Conservation (phyloP, 495 filamentous ascomycete genomes). For the Parmelia sp. region DNA sequence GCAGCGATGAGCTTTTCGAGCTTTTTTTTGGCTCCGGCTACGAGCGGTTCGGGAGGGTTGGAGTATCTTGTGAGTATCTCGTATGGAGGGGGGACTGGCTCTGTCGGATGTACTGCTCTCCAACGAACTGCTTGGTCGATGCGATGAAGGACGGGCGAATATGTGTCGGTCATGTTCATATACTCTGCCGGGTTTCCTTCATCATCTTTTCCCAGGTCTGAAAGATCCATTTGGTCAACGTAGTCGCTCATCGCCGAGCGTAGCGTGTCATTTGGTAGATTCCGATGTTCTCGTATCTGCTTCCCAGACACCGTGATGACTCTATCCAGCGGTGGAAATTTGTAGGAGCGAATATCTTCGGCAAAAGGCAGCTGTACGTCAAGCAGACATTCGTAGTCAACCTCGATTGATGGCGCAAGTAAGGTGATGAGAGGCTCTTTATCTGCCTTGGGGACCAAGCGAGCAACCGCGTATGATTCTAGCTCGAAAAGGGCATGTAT, state of each 20-base stretch:
- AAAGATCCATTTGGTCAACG: conserved; percentile 91
- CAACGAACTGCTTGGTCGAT: conserved; percentile 77
- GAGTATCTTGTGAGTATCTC: conserved; percentile 68
- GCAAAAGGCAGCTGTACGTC: conserved; percentile 91
- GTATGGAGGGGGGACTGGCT: conserved; percentile 58
- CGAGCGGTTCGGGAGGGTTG: conserved; percentile 60
- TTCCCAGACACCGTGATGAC: conserved; percentile 89
- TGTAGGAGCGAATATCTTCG: conserved; percentile 84
- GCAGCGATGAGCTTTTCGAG: conserved; percentile 58
- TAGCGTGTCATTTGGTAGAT: conserved; percentile 72
- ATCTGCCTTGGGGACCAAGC: conserved; percentile 75
- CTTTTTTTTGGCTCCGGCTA: conserved; percentile 46
- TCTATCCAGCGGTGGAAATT: conserved; percentile 83
- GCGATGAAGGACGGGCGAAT: conserved; percentile 86
- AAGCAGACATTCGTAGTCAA: conserved; percentile 78
- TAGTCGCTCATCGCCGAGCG: conserved; percentile 78
- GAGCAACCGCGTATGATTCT: conserved; percentile 80
- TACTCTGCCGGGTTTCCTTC: conserved; percentile 71
- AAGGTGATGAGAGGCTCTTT: conserved; percentile 72
- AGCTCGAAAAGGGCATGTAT: conserved; percentile 82
- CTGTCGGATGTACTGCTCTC: conserved; percentile 68
- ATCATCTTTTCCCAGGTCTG: conserved; percentile 54
- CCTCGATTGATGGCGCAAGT: conserved; percentile 73
- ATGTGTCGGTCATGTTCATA: conserved; percentile 73
- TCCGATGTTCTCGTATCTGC: conserved; percentile 71